Conservation (phyloP, 2,329 filamentous ascomycete species). For the Fusarium dimerum region DNA sequence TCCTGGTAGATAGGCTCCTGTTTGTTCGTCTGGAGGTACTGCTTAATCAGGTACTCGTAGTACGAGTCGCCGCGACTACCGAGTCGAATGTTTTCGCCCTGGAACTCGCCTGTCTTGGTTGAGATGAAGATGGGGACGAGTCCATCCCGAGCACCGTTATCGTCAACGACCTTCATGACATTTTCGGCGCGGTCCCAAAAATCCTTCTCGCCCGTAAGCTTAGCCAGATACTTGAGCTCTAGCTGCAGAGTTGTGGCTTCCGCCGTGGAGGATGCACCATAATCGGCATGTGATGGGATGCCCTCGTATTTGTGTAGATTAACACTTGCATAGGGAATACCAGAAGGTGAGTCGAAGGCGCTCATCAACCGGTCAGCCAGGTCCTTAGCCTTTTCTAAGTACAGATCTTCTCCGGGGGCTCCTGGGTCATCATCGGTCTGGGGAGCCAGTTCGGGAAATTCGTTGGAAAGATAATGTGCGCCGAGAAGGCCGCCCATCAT, state of each 20-base stretch:
- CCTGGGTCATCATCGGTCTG: constrained; percentile 71
- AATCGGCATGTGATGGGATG: constrained; percentile 79
- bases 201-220: constrained; percentile 85
- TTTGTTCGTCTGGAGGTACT: constrained; percentile 90
- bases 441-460: constrained; percentile 77
- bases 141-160: constrained; percentile 76
- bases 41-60: constrained; percentile 98
- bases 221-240: constrained; percentile 95
- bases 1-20: constrained; percentile 84
- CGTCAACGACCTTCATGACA: constrained; percentile 88
- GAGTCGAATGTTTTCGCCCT: constrained; percentile 82
- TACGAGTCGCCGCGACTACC: constrained; percentile 96
- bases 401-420: constrained; percentile 80
- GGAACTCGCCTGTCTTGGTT: constrained; percentile 75
- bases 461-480: constrained; percentile 90
- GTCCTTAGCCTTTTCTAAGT: constrained; percentile 93
- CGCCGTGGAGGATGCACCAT: constrained; percentile 88
- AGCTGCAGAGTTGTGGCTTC: constrained; percentile 91
- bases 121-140: constrained; percentile 91
- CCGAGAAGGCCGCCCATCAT: constrained; percentile 94
- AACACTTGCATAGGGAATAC: constrained; percentile 87
- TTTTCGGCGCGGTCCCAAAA: constrained; percentile 94
- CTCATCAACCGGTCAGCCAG: constrained; percentile 83
- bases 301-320: constrained; percentile 78
- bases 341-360: constrained; percentile 84